Conservation (phyloP, 2,329 filamentous ascomycete genomes). For the Fusarium bulbicola region DNA sequence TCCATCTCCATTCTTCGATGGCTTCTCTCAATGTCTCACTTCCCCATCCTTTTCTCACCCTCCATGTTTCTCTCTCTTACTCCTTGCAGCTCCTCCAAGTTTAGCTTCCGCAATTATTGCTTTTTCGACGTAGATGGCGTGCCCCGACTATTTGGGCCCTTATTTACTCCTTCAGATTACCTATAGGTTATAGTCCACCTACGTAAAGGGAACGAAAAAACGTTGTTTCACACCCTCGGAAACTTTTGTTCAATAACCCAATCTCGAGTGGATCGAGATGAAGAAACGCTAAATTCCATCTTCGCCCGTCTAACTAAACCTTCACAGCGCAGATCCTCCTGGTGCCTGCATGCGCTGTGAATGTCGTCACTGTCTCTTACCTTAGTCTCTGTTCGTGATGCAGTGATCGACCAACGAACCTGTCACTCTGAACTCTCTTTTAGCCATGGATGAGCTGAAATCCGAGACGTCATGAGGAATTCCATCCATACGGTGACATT, state of each 20-base stretch:
- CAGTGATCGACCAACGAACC: slow-evolving; percentile 6
- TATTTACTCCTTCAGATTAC: background rate
- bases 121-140: slow-evolving; percentile 16
- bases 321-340: slow-evolving; percentile 8
- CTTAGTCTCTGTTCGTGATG: slow-evolving; percentile 10
- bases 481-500: background rate
- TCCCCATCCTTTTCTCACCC: slow-evolving; percentile 14
- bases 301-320: slow-evolving; percentile 1
- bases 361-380: slow-evolving; percentile 24
- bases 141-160: background rate
- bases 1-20: slow-evolving; percentile 12
- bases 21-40: slow-evolving; percentile 31
- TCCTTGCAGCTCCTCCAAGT: slow-evolving; percentile 14
- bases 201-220: slow-evolving; percentile 1
- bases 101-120: slow-evolving; percentile 21
- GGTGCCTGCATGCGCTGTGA: slow-evolving; percentile 11
- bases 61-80: slow-evolving; percentile 20
- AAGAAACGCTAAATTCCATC: slow-evolving; percentile 15
- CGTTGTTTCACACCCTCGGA: slow-evolving; percentile 1
- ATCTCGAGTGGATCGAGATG: slow-evolving; percentile 6
- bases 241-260: background rate
- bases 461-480: slow-evolving; percentile 4
- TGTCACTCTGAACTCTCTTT: slow-evolving; percentile 13
- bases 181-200: background rate
- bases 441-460: background rate